Evolutionary conservation across 2,329 filamentous ascomycete species (phyloP), one percentile per base, ranked within the genome.

Genomic region (Scortechinia acanthostroma): DNA sequence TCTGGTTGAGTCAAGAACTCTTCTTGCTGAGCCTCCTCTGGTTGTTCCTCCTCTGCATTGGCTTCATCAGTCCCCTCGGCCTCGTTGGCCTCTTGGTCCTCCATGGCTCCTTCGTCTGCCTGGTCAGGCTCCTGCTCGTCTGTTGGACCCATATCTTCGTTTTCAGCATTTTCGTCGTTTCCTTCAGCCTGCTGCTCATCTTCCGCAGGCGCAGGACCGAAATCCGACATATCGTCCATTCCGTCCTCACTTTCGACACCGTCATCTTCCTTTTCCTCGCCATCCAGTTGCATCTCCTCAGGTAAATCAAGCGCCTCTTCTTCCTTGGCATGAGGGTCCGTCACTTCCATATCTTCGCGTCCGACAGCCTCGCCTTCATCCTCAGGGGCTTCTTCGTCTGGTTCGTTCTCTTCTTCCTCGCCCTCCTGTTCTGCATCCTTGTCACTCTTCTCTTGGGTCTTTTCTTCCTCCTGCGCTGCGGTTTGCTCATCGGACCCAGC

Each of bases 241-340:
- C 87, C 79, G 2, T 73, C 69, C 53, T 77, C 72, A n/a, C n/a
- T n/a, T n/a, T n/a, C n/a, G n/a, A n/a, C n/a, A n/a, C n/a, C n/a
- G 1, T 75, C 66, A 22, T 69, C 71, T 15, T 68, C 61, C 17
- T 75, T 68, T 30, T 80, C 73, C 21, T 87, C 70, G 5, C 78
- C 84, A 51, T 91, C 85, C 46, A 93, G 75, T 47, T 94, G 83
- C 73, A 96, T 85, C 51, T 95, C 88, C 35, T 95, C 90, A 0
- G 90, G 90, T 19, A 95, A 70, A 42, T 91, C 89, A 48, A 95
- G 70, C 2, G 84, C 82, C 48, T 95, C 83, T 53, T 89, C 83
- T 58, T 95, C 85, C 53, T 91, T 78, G 2, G 88, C 78, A 54
- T 91, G 84, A 44, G 89, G 84, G 48, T 91, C 79, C 53, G 83